Evolutionary conservation across 2,329 filamentous ascomycete species (phyloP).

Genomic region (Elsinoe arachidis): DNA sequence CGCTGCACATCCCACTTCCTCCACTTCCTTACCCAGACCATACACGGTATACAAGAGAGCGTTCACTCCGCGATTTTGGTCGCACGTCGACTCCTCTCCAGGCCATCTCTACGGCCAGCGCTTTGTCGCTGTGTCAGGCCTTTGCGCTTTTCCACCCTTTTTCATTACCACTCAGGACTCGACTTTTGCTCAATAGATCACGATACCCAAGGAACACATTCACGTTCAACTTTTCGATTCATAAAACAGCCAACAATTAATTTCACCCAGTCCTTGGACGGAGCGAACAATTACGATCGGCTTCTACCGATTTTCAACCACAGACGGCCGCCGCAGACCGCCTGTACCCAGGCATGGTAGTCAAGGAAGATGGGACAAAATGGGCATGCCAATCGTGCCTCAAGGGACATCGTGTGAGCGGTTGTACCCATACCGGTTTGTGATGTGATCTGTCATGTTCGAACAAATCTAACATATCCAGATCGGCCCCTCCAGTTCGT

Average conservation of each 20-base stretch:
- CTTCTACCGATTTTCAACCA: constrained; percentile 8
- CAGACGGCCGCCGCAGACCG: constrained; percentile 13
- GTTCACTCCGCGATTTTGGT: constrained; percentile 34
- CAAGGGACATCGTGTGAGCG: constrained; percentile 96
- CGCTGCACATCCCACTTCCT: constrained; percentile 13
- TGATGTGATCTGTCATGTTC: constrained; percentile 20
- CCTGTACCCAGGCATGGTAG: constrained; percentile 24
- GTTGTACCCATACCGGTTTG: constrained; percentile 91
- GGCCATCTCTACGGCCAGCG: constrained; percentile 27
- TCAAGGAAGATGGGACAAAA: constrained; percentile 71
- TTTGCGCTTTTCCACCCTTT: constrained; percentile 19
- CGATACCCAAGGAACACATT: constrained; percentile 13
- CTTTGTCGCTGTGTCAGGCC: constrained; percentile 29
- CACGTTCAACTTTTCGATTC: constrained; percentile 14
- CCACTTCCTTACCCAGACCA: constrained; percentile 17
- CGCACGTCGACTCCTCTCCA: constrained; percentile 17
- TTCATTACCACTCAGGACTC: background rate
- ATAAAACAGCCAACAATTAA: constrained; percentile 16
- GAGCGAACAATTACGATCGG: constrained; percentile 10
- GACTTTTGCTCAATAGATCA: constrained; percentile 11
- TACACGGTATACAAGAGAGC: constrained; percentile 16
- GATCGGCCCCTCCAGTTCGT: constrained; percentile 89
- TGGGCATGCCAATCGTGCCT: constrained; percentile 97
- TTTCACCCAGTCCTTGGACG: constrained; percentile 12
- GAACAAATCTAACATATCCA: constrained; percentile 33